These are phyloP conservation scores for Miamiensis avidus DNA, from an alignment of 169 alveolate genomes.

Conservation along the genomic window DNA sequence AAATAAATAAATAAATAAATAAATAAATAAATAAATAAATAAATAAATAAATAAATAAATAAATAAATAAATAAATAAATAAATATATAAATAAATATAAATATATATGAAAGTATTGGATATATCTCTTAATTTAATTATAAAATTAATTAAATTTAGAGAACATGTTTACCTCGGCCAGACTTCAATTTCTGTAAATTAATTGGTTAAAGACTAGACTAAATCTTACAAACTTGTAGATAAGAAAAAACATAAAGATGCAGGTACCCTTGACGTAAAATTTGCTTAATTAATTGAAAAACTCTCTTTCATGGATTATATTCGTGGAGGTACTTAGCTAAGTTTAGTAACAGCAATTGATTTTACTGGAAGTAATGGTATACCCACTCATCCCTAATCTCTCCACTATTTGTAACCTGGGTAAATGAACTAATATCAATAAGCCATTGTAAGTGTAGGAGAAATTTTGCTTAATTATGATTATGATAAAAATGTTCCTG, in stretches of 20 bases:
- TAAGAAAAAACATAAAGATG: background rate
- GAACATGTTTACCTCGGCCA: conserved; percentile 7
- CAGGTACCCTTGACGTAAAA: conserved; percentile 2
- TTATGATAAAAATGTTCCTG: conserved; percentile 61
- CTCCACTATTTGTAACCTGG: conserved; percentile 40
- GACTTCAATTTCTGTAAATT: background rate
- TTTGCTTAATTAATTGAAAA: conserved; percentile 22
- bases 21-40: too few species aligned
- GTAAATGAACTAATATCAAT: conserved; percentile 48
- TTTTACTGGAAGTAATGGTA: conserved; percentile 65
- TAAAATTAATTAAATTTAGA: too few species aligned
- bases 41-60: too few species aligned
- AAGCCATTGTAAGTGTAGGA: conserved; percentile 61
- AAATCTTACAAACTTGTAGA: background rate
- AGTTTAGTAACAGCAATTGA: conserved; percentile 62
- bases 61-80: too few species aligned
- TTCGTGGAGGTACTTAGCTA: conserved; percentile 62
- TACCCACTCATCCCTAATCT: conserved; percentile 37
- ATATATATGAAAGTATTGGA: too few species aligned
- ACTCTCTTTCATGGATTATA: conserved; percentile 59
- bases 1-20: too few species aligned
- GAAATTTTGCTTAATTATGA: conserved; percentile 62
- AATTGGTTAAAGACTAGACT: conserved; percentile 2
- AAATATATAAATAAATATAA: too few species aligned
- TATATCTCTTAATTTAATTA: too few species aligned